Base-by-base conservation (phyloP, 306 rosid genomes). In the Pueraria montana region DNA sequence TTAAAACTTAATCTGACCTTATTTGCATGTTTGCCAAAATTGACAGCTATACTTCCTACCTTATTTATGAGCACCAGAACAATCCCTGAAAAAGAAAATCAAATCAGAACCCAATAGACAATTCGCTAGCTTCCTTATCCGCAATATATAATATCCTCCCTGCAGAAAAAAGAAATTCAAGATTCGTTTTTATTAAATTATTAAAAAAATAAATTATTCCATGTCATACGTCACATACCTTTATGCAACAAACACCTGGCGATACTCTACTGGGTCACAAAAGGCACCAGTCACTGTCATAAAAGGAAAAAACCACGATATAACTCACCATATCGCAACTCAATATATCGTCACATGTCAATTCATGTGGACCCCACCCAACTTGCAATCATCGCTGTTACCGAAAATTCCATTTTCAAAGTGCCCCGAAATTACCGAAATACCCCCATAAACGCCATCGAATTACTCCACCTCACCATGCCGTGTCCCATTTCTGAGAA, bases 401-500 rank as follows among this genome's bases (percentile, higher is more conserved):
- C 89, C 21, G 85, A 82, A 79, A 78, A 85, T 85, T 81, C 87
- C 83, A 80, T 75, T 64, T 86, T 75, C 71, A 21, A 64, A 4
- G 61, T 14, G 5, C 16, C 10, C 1, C 1, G 0, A 75, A 81
- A 80, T 66, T 79, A 78, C 91, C 67, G 24, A 0, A 30, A 17
- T 61, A 10, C 63, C 87, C 93, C 81, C 20, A 0, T 0, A 3
- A 11, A 4, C 26, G 34, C 21, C 55, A 2, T 13, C 49, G 1
- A 84, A 82, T 84, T 70, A 32, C 90, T 4, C 8, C 4, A 2
- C 26, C 3, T 8, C 18, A 42, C 86, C 87, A 3, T 11, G 17
- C 32, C 9, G 13, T 70, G 30, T 76, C 49, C 13, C 72, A 16
- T 70, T 34, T 17, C 78, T 26, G 21, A 9, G 36, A 42, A 74